These are phyloP conservation scores for Pseudocercospora cruenta DNA, from an alignment of 2,329 filamentous ascomycete species.

Conservation along the genomic window DNA sequence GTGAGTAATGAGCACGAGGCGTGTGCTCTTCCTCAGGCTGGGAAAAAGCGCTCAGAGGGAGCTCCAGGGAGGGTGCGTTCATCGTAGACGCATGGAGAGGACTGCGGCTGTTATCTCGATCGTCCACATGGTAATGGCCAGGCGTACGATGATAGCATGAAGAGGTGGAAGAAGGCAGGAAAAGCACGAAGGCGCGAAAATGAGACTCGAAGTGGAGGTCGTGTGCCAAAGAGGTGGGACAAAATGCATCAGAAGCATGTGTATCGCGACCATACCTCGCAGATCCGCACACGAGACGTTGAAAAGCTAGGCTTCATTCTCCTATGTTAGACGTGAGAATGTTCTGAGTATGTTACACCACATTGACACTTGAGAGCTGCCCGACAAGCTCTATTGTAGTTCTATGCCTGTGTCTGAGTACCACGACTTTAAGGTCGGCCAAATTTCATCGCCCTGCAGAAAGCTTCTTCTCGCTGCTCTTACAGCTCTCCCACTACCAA, in stretches of 20 bases:
- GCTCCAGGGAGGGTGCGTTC: constrained; percentile 33
- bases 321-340: too few relatives aligned
- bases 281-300: too few relatives aligned
- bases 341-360: too few relatives aligned
- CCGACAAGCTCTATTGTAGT: not conserved
- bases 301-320: too few relatives aligned
- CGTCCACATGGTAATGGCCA: constrained; percentile 33
- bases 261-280: too few relatives aligned
- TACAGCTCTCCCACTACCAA: not conserved
- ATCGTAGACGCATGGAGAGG: constrained; percentile 37
- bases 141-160: constrained; percentile 10
- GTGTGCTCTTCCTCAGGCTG: constrained; percentile 18
- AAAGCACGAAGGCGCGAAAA: constrained; percentile 11
- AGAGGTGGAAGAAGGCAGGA: constrained; percentile 14
- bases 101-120: constrained; percentile 32
- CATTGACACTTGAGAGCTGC: too few relatives aligned
- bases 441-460: not conserved
- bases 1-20: constrained; percentile 73
- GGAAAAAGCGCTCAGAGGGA: constrained; percentile 30
- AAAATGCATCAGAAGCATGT: not conserved
- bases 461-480: constrained; percentile 1
- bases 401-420: not conserved
- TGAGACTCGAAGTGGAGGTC: not conserved
- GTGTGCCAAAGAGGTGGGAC: constrained; percentile 3
- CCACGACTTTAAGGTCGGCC: constrained; percentile 1